A percentile compares a stretch with the other conserved stretches of the same genome.
Conservation (phyloP, 2,329 filamentous ascomycete species). For the Aspergillus neotritici region DNA sequence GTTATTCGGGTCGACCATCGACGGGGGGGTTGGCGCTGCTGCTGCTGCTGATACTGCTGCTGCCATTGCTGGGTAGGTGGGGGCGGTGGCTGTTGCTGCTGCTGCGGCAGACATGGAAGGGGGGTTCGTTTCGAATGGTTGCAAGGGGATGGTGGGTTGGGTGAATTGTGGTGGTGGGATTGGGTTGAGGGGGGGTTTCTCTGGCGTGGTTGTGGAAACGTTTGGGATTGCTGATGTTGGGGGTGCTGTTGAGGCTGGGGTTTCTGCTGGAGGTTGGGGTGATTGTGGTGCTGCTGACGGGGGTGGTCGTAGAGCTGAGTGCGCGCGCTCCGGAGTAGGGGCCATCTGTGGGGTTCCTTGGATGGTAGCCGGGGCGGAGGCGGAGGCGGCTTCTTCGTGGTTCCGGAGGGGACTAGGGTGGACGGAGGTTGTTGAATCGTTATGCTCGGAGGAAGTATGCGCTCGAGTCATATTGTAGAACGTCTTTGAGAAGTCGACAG, state of each 20-base stretch:
- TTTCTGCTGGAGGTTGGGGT: slow-evolving; percentile 5
- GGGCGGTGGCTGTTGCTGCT: not conserved
- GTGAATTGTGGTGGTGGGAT: slow-evolving; percentile 7
- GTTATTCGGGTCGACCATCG: slow-evolving; percentile 35
- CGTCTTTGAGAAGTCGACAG: slow-evolving; percentile 29
- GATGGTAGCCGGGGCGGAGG: slow-evolving; percentile 5
- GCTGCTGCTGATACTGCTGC: slow-evolving; percentile 1
- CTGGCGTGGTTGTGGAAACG: not conserved
- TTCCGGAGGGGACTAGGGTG: slow-evolving; percentile 24
- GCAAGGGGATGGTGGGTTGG: slow-evolving; percentile 6
- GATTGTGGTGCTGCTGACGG: slow-evolving; percentile 1
- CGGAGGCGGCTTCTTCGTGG: slow-evolving; percentile 12
- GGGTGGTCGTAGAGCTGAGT: too few relatives aligned
- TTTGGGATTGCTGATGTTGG: not conserved
- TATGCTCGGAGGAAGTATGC: slow-evolving; percentile 22
- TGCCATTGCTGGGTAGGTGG: slow-evolving; percentile 5
- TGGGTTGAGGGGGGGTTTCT: not conserved
- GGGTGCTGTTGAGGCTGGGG: slow-evolving; percentile 8
- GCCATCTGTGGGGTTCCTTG: slow-evolving; percentile 5
- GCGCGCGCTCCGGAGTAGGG: slow-evolving; percentile 4
- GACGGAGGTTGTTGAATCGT: slow-evolving; percentile 10
- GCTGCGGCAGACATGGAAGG: slow-evolving; percentile 7
- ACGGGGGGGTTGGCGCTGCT: slow-evolving; percentile 29
- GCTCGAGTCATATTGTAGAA: slow-evolving; percentile 34
- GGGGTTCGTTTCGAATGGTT: slow-evolving; percentile 19